These are phyloP conservation scores for Aspergillus sojae DNA, from an alignment of 2,329 filamentous ascomycete genomes.

Conservation along the genomic window DNA sequence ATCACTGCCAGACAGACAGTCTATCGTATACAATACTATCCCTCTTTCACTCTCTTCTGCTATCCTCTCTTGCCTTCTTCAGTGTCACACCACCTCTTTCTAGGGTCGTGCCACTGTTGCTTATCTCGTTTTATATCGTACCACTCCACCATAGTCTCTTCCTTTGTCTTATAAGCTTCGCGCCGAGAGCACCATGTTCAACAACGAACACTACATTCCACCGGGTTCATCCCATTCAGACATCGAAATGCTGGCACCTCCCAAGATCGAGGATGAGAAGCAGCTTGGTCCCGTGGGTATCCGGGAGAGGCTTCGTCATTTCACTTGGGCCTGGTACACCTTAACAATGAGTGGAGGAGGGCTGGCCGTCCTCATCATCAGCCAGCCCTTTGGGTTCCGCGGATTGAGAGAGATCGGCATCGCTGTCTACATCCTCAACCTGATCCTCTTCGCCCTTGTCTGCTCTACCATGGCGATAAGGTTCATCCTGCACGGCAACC, in stretches of 20 bases:
- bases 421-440: conserved; percentile 68
- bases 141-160: conserved; percentile 4
- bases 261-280: conserved; percentile 25
- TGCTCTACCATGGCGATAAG: conserved; percentile 58
- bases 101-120: neutral
- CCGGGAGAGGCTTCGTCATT: conserved; percentile 48
- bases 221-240: conserved; percentile 27
- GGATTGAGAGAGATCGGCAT: conserved; percentile 67
- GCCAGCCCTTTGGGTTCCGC: conserved; percentile 64
- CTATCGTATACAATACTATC: neutral
- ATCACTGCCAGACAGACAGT: conserved; percentile 1
- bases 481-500: conserved; percentile 61
- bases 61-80: neutral
- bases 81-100: neutral
- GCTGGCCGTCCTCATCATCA: conserved; percentile 64
- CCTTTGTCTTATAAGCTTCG: neutral
- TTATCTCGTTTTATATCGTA: neutral
- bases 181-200: conserved; percentile 18
- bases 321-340: conserved; percentile 75
- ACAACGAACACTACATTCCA: conserved; percentile 18
- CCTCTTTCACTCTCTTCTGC: neutral
- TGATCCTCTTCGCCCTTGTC: conserved; percentile 64
- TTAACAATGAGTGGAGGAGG: conserved; percentile 75
- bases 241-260: conserved; percentile 18
- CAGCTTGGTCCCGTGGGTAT: conserved; percentile 20